Base-by-base conservation (phyloP, 352 stramenopile species). In the Blastocystis sp. region DNA sequence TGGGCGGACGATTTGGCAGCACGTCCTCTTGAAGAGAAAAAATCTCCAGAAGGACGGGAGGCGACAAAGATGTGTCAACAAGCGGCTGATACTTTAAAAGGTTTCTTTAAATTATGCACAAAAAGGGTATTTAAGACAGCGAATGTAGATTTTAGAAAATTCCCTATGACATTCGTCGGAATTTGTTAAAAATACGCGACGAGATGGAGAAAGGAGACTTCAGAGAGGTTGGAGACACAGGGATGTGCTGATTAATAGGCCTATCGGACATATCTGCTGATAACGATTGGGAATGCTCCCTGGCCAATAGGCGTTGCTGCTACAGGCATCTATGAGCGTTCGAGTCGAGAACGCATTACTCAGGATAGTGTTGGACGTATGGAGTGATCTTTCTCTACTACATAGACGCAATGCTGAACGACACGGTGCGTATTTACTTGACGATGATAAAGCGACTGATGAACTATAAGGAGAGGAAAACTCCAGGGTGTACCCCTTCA, bases 91-190 rank as follows among this genome's bases (percentile, higher is more conserved):
- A 85, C 73, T 30, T 43, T 85, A n/a, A 85, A 85, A 55, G 73
- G 73, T 2, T 85, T 85, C 53, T 85, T 85, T 43, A 85, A 85
- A 66, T 39, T 85, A n/a, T 85, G 73, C 30, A 69, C 73, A 50
- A 85, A 85, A 5, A 3, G 73, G 30, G 73, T 2, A 18, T 53
- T 24, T 76, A 1, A 24, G 37, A 53, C 26, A 18, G 18, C 4
- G 7, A 56, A 11, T 66, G 11, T 16, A 6, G 6, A 85, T 18
- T 24, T 5, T 85, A 85, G 73, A 65, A 24, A 65, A 62, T 85
- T 85, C 73, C 73, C n/a, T 85, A 68, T 45, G 73, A 85, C 45
- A 85, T 85, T 50, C 73, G 73, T 18, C 59, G 30, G 3, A 85
- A 85, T 43, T n/a, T 85, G 50, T 34, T 85, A 30, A 85, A 85